phyloP scores from a whole-genome alignment of 225 moss, liverwort and hornwort species.

The Thuidium tamariscinum region DNA sequence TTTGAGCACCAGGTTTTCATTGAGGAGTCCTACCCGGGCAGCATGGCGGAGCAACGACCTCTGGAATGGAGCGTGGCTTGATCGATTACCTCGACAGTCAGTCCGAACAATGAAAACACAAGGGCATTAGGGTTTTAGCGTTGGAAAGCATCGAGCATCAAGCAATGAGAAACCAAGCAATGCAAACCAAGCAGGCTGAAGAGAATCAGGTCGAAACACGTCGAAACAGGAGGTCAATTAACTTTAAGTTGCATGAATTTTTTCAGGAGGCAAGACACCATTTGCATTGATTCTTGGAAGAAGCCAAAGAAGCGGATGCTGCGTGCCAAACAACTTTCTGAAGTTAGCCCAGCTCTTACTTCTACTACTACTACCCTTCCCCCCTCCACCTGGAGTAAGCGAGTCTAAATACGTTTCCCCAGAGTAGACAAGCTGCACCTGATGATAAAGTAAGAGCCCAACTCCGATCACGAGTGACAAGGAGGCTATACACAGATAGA shows the following conservation, averaged over 20 bases:
- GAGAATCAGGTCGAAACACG: background rate
- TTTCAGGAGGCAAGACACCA: slow-evolving; percentile 10
- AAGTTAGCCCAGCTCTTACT: slow-evolving; percentile 67
- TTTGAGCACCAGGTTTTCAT: background rate
- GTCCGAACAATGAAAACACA: background rate
- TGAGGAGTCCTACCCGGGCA: background rate
- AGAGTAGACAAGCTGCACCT: slow-evolving; percentile 60
- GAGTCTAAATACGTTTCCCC: slow-evolving; percentile 68
- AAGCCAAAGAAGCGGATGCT: slow-evolving; percentile 71
- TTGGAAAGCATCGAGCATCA: background rate
- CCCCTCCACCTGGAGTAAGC: slow-evolving; percentile 7
- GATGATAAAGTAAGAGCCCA: slow-evolving; percentile 73
- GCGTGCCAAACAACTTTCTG: slow-evolving; percentile 58
- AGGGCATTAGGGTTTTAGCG: background rate
- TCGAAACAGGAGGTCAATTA: background rate
- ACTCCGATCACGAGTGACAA: slow-evolving; percentile 53
- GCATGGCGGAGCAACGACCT: background rate
- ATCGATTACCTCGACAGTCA: background rate
- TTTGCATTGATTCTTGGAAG: slow-evolving; percentile 43
- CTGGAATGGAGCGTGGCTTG: background rate
- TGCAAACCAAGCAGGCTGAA: background rate
- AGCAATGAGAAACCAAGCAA: too few relatives aligned
- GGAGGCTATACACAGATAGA: slow-evolving; percentile 59
- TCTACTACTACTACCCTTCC: too few relatives aligned
- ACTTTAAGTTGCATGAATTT: slow-evolving; percentile 62